These are phyloP conservation scores for Blastomyces emzantsi DNA, from an alignment of 2,329 filamentous ascomycete species.

Conservation along the genomic window DNA sequence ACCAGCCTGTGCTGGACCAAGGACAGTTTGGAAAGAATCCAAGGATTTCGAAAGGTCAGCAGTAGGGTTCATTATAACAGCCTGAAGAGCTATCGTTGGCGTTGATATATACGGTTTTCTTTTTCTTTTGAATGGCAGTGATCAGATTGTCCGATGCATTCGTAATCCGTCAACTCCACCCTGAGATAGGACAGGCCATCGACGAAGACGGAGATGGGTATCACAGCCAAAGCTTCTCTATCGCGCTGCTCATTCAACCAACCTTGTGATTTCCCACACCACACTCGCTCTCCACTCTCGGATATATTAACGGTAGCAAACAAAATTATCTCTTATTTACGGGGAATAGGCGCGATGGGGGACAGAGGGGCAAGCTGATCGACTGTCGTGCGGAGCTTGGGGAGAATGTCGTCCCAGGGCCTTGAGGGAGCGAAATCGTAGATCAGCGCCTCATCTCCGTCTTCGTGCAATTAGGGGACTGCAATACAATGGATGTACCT, in stretches of 20 bases:
- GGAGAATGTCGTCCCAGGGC: no score
- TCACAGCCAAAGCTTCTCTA: neutral
- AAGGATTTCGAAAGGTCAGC: neutral
- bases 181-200: constrained; percentile 5
- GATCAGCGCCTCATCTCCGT: neutral
- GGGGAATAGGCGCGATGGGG: neutral
- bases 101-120: neutral
- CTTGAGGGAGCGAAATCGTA: neutral
- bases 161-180: constrained; percentile 7
- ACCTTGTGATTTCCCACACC: neutral
- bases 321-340: neutral
- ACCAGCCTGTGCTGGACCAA: neutral
- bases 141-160: neutral
- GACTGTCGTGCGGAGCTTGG: neutral
- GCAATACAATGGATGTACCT: neutral
- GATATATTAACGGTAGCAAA: neutral
- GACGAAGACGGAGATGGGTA: neutral
- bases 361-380: neutral
- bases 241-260: neutral
- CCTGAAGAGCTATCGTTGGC: neutral
- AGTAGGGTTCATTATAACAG: constrained; percentile 2
- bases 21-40: neutral
- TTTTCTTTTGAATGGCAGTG: neutral
- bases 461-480: neutral
- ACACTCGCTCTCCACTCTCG: neutral